Evolutionary conservation across 345 rosid genomes (phyloP).

Genomic region (Triadica sebifera): DNA sequence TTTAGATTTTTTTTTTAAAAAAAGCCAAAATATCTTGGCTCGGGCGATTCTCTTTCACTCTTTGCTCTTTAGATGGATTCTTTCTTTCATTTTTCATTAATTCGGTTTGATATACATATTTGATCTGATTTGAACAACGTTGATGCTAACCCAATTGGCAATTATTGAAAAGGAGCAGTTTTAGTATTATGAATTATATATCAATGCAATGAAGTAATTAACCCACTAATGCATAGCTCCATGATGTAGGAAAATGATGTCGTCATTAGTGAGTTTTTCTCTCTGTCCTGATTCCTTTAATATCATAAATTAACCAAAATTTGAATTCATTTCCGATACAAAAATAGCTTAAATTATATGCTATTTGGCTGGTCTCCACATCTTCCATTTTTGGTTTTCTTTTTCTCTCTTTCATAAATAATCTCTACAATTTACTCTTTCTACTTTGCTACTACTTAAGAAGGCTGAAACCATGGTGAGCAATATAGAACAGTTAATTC

Average conservation of each 20-base stretch:
- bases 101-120: too few relatives aligned
- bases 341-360: neutral
- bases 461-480: slow-evolving; percentile 17
- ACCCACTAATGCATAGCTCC: neutral
- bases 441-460: neutral
- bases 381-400: neutral
- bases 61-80: too few relatives aligned
- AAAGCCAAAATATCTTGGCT: too few relatives aligned
- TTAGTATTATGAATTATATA: neutral
- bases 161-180: neutral
- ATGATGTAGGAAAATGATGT: slow-evolving; percentile 12
- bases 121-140: too few relatives aligned
- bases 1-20: too few relatives aligned
- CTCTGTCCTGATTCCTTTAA: slow-evolving; percentile 26
- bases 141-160: too few relatives aligned
- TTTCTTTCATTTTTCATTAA: too few relatives aligned
- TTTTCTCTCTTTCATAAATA: neutral
- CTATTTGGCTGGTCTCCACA: slow-evolving; percentile 1
- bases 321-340: neutral
- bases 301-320: neutral
- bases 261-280: slow-evolving; percentile 26
- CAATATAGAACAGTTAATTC: slow-evolving; percentile 13
- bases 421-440: neutral
- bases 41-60: too few relatives aligned
- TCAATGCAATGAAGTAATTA: neutral